These are phyloP conservation scores for Pseudocohnilembus persalinus DNA, from an alignment of 169 alveolate species.

Conservation along the genomic window DNA sequence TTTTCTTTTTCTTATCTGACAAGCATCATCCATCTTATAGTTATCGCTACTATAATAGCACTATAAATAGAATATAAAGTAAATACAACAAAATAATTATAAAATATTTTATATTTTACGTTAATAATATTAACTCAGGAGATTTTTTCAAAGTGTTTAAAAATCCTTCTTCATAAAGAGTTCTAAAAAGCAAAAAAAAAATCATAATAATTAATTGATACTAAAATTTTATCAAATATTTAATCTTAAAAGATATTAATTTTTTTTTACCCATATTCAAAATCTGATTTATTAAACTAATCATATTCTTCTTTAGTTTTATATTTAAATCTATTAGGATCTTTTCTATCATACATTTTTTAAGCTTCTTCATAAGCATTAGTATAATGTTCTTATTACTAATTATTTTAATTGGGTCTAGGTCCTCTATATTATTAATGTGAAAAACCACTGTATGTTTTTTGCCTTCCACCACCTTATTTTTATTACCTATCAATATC, in stretches of 20 bases:
- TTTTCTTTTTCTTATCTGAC: slow-evolving; percentile 8
- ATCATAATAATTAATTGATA: background rate
- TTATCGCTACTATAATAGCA: background rate
- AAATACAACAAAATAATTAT: background rate
- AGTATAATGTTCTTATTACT: too few relatives aligned
- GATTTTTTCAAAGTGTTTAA: slow-evolving; percentile 16
- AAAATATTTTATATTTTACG: slow-evolving; percentile 8
- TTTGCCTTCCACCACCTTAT: background rate
- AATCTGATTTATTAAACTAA: slow-evolving; percentile 7
- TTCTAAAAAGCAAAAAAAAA: background rate
- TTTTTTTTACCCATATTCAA: slow-evolving; percentile 10
- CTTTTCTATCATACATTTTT: background rate
- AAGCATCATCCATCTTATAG: slow-evolving; percentile 11
- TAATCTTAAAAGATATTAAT: background rate
- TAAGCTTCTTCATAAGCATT: background rate
- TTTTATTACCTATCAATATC: slow-evolving; percentile 27
- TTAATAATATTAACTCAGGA: slow-evolving; percentile 18
- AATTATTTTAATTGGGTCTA: too few relatives aligned
- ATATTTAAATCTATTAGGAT: background rate
- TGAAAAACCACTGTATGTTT: background rate
- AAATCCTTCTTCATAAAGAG: slow-evolving; percentile 13
- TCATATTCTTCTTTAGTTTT: slow-evolving; percentile 15
- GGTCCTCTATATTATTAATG: background rate
- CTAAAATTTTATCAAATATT: background rate
- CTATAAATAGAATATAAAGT: slow-evolving; percentile 1